These are phyloP conservation scores for Phycomyces blakesleeanus DNA, from an alignment of 192 early-diverging fungal genomes.

Conservation along the genomic window DNA sequence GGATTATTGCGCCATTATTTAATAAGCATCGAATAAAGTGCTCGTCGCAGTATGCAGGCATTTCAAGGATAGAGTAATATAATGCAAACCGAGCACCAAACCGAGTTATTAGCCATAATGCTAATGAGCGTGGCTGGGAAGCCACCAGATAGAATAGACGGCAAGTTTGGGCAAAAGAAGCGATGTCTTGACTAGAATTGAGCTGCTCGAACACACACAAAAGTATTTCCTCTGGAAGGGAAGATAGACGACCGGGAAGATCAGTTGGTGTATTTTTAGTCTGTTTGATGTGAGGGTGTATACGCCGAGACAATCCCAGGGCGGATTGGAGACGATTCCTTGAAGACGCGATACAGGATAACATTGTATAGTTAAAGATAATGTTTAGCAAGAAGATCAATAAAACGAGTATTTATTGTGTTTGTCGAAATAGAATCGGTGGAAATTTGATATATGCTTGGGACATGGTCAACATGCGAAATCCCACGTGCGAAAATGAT, in stretches of 20 bases:
- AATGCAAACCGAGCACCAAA: not conserved
- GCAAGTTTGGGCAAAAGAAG: not conserved
- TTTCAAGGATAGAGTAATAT: not conserved
- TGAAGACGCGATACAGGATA: too few relatives aligned
- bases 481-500: constrained; percentile 3
- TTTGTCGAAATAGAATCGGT: not conserved
- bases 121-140: not conserved
- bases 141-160: not conserved
- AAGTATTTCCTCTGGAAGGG: not conserved
- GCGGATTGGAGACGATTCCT: not conserved
- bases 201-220: not conserved
- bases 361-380: too few relatives aligned
- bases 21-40: not conserved
- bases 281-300: not conserved
- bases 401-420: not conserved
- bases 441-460: not conserved
- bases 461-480: not conserved
- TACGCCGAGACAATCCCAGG: not conserved
- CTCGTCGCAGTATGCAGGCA: not conserved
- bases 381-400: too few relatives aligned
- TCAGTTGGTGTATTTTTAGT: not conserved
- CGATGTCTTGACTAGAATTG: not conserved
- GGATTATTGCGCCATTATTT: not conserved
- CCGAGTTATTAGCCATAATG: not conserved
- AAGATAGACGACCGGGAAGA: not conserved